Evolutionary conservation across 139 green algal species (phyloP), one percentile per base, ranked within the genome.

Genomic region (Raphidocelis subcapitata): DNA sequence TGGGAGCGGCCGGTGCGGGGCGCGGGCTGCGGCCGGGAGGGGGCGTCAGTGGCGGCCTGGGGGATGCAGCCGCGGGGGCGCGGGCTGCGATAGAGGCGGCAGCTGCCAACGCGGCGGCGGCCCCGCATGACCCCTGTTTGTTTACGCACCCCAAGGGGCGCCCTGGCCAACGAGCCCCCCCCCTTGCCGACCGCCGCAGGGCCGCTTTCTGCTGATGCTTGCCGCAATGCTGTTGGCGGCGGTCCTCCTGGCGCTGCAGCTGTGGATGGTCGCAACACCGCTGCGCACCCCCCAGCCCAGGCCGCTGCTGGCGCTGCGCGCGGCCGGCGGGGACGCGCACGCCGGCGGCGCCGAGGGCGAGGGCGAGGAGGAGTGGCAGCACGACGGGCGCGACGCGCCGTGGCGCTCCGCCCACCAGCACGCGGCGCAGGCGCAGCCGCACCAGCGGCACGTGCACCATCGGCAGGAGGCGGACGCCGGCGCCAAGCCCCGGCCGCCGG

Each of bases 181-280:
- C n/a, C n/a, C n/a, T n/a, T n/a, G n/a, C n/a, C n/a, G n/a, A n/a
- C n/a, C n/a, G n/a, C n/a, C 41, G 41, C 41, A 49, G 41, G 70
- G 70, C 23, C 61, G 36, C 28, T 77, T 77, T 35, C 61, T 70
- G 46, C 61, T 77, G 46, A 33, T 77, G 29, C 23, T 77, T 21
- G 60, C 47, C 0, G 32, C 70, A 4, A 21, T 77, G 15, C 37
- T 59, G 35, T 24, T 14, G 35, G 74, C 67, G 31, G 66, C 67
- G 28, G 61, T 20, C 15, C 52, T 69, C 60, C 37, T 77, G 33
- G 54, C 62, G 16, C 72, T 80, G 63, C 75, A 82, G 69, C 72
- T 83, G 33, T 86, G 80, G 80, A 80, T 86, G 56, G 74, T 86
- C 16, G 44, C 81, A 1, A 83, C 73, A 15, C 80, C 80, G 5